Base-by-base conservation (phyloP, 768 basidiomycete species). In the Gautieria morchelliformis region DNA sequence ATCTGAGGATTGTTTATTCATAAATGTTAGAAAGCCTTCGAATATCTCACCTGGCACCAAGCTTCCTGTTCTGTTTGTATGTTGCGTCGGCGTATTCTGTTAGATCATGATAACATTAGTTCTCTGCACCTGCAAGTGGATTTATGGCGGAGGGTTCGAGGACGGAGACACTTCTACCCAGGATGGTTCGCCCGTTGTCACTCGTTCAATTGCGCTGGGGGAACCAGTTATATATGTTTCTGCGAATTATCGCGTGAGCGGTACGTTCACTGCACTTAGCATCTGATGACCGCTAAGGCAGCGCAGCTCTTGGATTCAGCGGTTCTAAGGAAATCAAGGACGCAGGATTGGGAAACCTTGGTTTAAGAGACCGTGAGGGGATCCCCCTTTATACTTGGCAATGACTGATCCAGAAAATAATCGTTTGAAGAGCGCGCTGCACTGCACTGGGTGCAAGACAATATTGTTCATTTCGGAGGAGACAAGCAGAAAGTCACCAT, bases 381-480 rank as follows among this genome's bases (percentile, higher is more conserved):
- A 9, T 37, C n/a, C 37, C 39, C 37, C 4, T 17, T 33, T 32
- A 41, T 58, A n/a, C n/a, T 8, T 39, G 1, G 14, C 3, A 27
- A 6, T n/a, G 0, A 7, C 22, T 11, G 8, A 45, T 46, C 17
- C 20, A 17, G n/a, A n/a, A 8, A 27, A 27, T 27, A 27, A 27
- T 5, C 5, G 27, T 11, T 20, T 1, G 7, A 19, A 85, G 78
- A 81, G 64, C 74, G 80, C 24, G 68, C 78, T 35, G 83, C 81
- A 1, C 63, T 88, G 7, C 67, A 78, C 56, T 87, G 85, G 85
- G 71, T 87, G 1, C 78, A 84, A 60, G 78, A 81, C 63, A 81
- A 87, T 63, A 84, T 87, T 60, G 60, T 66, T 35, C 69, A 72
- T 8, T 87, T 86, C 60, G 84, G 85, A 0, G 86, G 86, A 10